Conservation (phyloP, 2,329 filamentous ascomycete genomes). For the Didymella segeticola region DNA sequence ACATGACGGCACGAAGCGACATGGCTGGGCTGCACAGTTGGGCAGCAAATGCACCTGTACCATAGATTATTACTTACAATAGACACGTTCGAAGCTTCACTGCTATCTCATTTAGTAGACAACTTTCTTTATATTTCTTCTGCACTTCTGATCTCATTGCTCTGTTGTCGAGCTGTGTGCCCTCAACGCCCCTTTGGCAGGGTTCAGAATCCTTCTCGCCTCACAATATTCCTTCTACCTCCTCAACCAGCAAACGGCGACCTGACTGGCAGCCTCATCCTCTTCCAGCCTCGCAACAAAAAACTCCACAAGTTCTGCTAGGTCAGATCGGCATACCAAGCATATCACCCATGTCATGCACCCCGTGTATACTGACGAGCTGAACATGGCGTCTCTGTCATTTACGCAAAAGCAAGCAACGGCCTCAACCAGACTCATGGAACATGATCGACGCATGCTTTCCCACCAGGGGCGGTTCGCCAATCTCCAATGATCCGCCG, state of each 20-base stretch:
- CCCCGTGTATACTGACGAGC: conserved; percentile 8
- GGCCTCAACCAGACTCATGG: conserved; percentile 9
- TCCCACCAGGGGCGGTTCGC: conserved; percentile 15
- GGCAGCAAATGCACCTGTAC: conserved; percentile 35
- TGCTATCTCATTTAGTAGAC: conserved; percentile 9
- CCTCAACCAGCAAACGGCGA: not conserved
- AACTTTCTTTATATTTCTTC: not conserved
- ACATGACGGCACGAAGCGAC: conserved; percentile 14
- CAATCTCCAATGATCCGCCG: conserved; percentile 19
- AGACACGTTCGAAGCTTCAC: conserved; percentile 26
- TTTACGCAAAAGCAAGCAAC: conserved; percentile 8
- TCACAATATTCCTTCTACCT: conserved; percentile 5
- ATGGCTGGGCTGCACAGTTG: conserved; percentile 28
- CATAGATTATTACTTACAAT: conserved; percentile 27
- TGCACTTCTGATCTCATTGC: not conserved
- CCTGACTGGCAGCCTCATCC: conserved; percentile 7
- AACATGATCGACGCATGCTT: conserved; percentile 21
- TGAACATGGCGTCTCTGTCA: conserved; percentile 8
- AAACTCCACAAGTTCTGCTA: not conserved
- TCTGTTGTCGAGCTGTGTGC: not conserved
- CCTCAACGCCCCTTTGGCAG: conserved; percentile 9
- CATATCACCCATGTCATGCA: not conserved
- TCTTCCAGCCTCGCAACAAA: conserved; percentile 1
- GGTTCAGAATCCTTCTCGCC: conserved; percentile 17
- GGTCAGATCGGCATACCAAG: not conserved